Evolutionary conservation across 345 rosid genomes (phyloP).

Genomic region (Turnera subulata): DNA sequence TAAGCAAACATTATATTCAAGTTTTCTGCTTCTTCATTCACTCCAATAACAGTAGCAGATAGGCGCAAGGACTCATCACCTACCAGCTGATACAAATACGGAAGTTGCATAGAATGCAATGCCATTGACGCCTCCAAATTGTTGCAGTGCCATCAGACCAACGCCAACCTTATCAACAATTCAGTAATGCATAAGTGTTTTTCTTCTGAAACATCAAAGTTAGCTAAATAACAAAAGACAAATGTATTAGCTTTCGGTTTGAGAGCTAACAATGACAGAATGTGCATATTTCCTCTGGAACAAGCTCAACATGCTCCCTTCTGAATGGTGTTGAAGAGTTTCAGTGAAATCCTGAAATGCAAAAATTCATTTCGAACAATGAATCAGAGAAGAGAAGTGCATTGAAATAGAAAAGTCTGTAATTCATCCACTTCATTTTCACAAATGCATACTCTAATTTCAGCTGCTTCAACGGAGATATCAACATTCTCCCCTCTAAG

Average conservation of each 20-base stretch:
- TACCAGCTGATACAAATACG: slow-evolving; percentile 46
- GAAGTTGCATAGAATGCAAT: slow-evolving; percentile 34
- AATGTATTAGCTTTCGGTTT: not conserved
- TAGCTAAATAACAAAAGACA: no score
- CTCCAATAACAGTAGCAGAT: not conserved
- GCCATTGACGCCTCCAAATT: slow-evolving; percentile 68
- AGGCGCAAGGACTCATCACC: not conserved
- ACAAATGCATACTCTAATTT: slow-evolving; percentile 43
- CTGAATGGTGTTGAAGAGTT: slow-evolving; percentile 24
- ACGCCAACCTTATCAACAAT: slow-evolving; percentile 51
- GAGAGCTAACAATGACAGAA: slow-evolving; percentile 32
- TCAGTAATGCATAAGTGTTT: no score
- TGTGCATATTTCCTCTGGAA: slow-evolving; percentile 39
- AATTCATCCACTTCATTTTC: not conserved
- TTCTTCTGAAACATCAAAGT: not conserved
- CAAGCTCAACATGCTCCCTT: slow-evolving; percentile 33
- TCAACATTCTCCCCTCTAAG: slow-evolving; percentile 48
- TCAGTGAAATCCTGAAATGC: slow-evolving; percentile 34
- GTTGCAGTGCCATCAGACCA: slow-evolving; percentile 77
- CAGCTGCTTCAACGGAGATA: slow-evolving; percentile 48
- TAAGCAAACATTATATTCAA: not conserved
- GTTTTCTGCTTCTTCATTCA: not conserved
- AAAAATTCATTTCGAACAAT: not conserved
- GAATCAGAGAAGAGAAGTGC: not conserved
- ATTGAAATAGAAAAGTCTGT: not conserved